Evolutionary conservation across 495 filamentous ascomycete species (phyloP), one percentile per base, ranked within the genome.

Genomic region (Penicillium goetzii): DNA sequence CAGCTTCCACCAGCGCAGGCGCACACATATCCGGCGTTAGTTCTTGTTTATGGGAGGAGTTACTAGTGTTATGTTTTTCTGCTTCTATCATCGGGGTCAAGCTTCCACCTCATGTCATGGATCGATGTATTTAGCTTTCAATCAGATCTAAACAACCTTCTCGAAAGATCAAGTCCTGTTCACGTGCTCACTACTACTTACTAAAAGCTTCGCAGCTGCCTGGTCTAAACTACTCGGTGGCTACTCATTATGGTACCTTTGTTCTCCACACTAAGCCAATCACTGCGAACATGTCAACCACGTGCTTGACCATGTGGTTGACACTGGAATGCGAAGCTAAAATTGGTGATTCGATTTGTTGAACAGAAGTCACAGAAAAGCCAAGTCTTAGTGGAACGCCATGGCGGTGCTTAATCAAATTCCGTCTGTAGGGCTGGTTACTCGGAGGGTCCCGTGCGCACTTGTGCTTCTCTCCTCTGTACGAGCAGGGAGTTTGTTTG

Each of bases 1-100:
- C 10, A 43, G 40, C 6, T 43, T 43, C n/a, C n/a, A 19, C 30
- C 28, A 55, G 52, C 30, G 52, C 52, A 57, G 36, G 54, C 54
- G 33, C 36, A 43, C 54, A 57, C 43, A 47, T 38, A 40, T 8
- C 40, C 32, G 33, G 53, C 53, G 53, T 56, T 56, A 25, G 21
- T 21, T 34, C 12, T 36, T 33, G 17, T 14, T 56, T 33, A 11
- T 32, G 11, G 53, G n/a, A 15, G 50, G 50, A 17, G 26, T 55
- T 36, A 2, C 10, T n/a, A 25, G 47, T n/a, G 23, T 51, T n/a
- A 1, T 51, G 47, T 51, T 11, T 50, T 47, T 28, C 47, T 51
- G 14, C 36, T 51, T 23, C 3, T 26, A 25, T 51, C 6, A 21
- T 30, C 2, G 26, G 47, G 47, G 25, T 21, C 14, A n/a, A 15